Evolutionary conservation across 2,329 filamentous ascomycete genomes (phyloP).

Genomic region (Penicillium expansum): DNA sequence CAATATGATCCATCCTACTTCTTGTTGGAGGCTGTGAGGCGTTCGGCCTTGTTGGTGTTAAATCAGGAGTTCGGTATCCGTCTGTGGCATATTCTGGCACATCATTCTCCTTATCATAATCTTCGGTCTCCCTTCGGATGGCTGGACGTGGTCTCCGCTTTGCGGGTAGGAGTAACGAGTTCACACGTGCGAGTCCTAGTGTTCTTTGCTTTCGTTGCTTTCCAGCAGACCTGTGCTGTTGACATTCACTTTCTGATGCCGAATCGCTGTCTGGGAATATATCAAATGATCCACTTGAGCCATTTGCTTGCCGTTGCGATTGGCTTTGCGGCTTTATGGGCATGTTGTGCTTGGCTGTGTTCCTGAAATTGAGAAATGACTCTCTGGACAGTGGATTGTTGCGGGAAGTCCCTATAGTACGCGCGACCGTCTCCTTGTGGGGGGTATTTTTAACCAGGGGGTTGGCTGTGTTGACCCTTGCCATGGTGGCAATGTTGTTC

Average conservation of each 20-base stretch:
- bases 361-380: slow-evolving; percentile 5
- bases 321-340: slow-evolving; percentile 7
- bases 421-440: neutral
- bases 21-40: slow-evolving; percentile 8
- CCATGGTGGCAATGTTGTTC: slow-evolving; percentile 19
- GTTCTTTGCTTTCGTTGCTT: slow-evolving; percentile 27
- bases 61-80: slow-evolving; percentile 8
- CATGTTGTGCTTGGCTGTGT: neutral
- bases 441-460: slow-evolving; percentile 6
- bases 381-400: slow-evolving; percentile 1
- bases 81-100: slow-evolving; percentile 25
- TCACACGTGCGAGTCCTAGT: slow-evolving; percentile 32
- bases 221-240: slow-evolving; percentile 9
- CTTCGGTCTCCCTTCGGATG: slow-evolving; percentile 27
- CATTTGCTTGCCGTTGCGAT: slow-evolving; percentile 20
- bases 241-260: slow-evolving; percentile 15
- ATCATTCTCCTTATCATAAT: slow-evolving; percentile 39
- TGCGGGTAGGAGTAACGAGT: slow-evolving; percentile 34
- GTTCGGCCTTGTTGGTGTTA: slow-evolving; percentile 21
- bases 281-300: slow-evolving; percentile 24
- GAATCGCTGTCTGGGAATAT: slow-evolving; percentile 32
- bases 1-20: slow-evolving; percentile 11
- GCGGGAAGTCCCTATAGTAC: neutral
- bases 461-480: slow-evolving; percentile 28
- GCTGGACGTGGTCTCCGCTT: slow-evolving; percentile 24